phyloP scores from a whole-genome alignment of 768 basidiomycete species.

The Mycena latifolia region DNA sequence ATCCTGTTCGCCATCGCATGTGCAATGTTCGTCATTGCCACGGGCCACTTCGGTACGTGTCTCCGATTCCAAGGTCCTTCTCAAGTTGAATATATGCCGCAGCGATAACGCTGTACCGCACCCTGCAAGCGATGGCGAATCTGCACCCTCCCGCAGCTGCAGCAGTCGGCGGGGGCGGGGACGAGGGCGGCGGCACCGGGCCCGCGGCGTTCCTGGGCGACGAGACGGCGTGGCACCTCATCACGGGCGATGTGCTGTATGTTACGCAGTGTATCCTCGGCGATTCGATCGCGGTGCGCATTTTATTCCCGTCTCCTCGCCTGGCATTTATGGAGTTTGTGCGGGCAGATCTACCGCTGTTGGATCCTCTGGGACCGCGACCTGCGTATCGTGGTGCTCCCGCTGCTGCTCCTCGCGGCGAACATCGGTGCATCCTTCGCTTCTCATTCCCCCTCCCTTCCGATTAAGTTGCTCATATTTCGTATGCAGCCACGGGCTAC shows the following conservation, averaged over 20 bases:
- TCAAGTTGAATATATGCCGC: neutral
- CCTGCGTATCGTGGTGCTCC: neutral
- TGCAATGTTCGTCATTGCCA: constrained; percentile 2
- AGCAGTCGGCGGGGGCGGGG: too few relatives aligned
- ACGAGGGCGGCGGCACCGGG: too few relatives aligned
- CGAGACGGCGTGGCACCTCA: neutral
- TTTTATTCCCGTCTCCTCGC: too few relatives aligned
- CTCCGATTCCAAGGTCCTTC: neutral
- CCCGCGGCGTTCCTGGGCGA: constrained; percentile 1
- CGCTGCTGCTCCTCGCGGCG: neutral
- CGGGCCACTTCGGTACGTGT: constrained; percentile 3
- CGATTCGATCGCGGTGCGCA: neutral
- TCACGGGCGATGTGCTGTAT: neutral
- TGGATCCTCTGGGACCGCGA: constrained; percentile 14
- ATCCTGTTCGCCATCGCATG: constrained; percentile 7
- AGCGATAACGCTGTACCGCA: constrained; percentile 1
- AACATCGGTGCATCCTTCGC: too few relatives aligned
- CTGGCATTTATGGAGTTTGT: too few relatives aligned
- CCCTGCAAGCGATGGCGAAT: neutral
- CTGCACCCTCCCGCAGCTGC: neutral
- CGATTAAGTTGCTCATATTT: too few relatives aligned
- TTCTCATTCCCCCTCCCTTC: too few relatives aligned
- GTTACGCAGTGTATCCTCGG: neutral
- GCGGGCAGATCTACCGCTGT: constrained; percentile 13
- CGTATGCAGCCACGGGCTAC: neutral